Evolutionary conservation across 345 rosid genomes (phyloP), one percentile per base, ranked within the genome.

Genomic region (Carallia pectinifolia): DNA sequence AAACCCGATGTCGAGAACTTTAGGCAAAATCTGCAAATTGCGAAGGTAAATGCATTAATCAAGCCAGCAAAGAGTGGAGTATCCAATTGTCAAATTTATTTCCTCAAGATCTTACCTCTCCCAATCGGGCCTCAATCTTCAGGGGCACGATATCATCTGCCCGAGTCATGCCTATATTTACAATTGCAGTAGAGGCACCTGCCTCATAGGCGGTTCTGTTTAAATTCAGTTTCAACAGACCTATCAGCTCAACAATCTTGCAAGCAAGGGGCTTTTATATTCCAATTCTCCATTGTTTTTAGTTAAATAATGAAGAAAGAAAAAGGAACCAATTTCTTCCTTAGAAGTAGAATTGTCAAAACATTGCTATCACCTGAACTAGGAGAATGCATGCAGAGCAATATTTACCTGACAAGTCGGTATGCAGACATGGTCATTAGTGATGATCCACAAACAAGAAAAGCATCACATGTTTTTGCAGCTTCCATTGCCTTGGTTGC

Each of bases 401-500:
- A 15, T 5, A 71, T 65, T 23, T 83, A 94, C 97, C 90, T 88
- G 76, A 90, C 78, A 40, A 94, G 95, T 58, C 96, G 89, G 76
- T 65, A 94, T 48, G 98, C 98, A 47, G 95, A 94, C 95, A 91
- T 91, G 54, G 98, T 94, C 97, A 94, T 94, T 64, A 89, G 64
- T 54, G 97, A 88, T 58, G 98, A 89, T 75, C 98, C 98, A 62
- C 91, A 73, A 38, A 83, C 85, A 33, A 94, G 93, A 76, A 88
- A 89, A 54, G 95, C 93, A 82, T 94, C 91, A 4, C 96, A 87
- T 53, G 65, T 81, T 82, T 83, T 94, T 15, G 95, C 90, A 82
- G 82, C 87, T 74, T 83, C 85, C 86, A 90, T 83, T 71, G 96
- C 98, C 67, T 70, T 88, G 58, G 81, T 85, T 66, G 98, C 98